Evolutionary conservation across 352 stramenopile genomes (phyloP), one percentile per base, ranked within the genome.

Genomic region (Globisporangium sylvaticum): DNA sequence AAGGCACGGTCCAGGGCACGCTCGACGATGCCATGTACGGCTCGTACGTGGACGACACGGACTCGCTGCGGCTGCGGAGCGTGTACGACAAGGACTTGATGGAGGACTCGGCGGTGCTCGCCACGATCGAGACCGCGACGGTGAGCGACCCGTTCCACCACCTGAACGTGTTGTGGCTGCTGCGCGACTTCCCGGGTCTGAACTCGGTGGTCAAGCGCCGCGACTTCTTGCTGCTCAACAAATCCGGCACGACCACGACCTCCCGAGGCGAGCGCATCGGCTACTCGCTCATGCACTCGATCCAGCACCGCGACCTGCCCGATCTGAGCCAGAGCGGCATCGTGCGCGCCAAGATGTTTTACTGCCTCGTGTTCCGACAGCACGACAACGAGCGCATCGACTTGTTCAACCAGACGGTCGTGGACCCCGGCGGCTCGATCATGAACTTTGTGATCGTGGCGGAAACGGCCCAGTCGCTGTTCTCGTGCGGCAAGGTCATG

Each of bases 11-110:
- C 8, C 67, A 77, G 8, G 80, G 82, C 22, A 76, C 71, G 20
- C 39, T 90, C 18, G 80, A 89, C 27, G 82, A 90, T 58, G 68
- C 73, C 20, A 70, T 88, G 61, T 89, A 87, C 62, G 80, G 78
- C 31, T 66, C 63, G 32, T 71, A 74, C 29, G 75, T 75, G 27
- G 69, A 79, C 48, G 77, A 87, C 68, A 79, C 75, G 34, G 42
- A 64, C 5, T 77, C 76, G 25, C 61, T 87, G 24, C 74, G 71
- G 1, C 42, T 58, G 7, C 78, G 72, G 10, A 75, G 68, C 18
- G 31, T 66, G 20, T 84, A 78, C 70, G 54, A 79, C n/a, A 69
- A 81, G 14, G 79, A 88, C 57, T 64, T 76, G 27, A 81, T 88
- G 56, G 83, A 86, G 65, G 79, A 84, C 57, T 79, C 69, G 50